These are phyloP conservation scores for Cercospora zeae-maydis DNA, from an alignment of 2,329 filamentous ascomycete genomes.

Conservation along the genomic window DNA sequence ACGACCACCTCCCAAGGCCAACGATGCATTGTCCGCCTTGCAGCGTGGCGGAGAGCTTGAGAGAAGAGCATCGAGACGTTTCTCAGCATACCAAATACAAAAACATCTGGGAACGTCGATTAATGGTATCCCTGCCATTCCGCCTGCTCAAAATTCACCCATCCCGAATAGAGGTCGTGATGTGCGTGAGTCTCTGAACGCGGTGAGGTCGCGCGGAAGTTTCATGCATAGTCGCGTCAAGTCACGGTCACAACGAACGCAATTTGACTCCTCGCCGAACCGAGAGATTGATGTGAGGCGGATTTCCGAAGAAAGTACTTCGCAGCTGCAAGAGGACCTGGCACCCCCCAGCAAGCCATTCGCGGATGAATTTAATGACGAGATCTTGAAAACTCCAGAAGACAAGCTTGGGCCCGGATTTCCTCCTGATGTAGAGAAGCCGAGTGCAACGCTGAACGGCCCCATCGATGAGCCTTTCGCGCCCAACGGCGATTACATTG, in stretches of 20 bases:
- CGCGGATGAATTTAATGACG: slow-evolving; percentile 39
- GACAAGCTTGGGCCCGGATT: slow-evolving; percentile 55
- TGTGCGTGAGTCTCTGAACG: slow-evolving; percentile 77
- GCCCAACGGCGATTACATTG: slow-evolving; percentile 15
- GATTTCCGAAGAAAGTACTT: slow-evolving; percentile 62
- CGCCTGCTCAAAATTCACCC: slow-evolving; percentile 71
- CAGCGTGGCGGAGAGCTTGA: slow-evolving; percentile 91
- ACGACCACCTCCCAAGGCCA: slow-evolving; percentile 74
- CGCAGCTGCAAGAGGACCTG: slow-evolving; percentile 36
- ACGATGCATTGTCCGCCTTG: slow-evolving; percentile 84
- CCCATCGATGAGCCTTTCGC: slow-evolving; percentile 33
- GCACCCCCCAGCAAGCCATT: slow-evolving; percentile 25
- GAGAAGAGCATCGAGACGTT: slow-evolving; percentile 83
- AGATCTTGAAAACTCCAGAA: slow-evolving; percentile 58
- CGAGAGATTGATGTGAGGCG: slow-evolving; percentile 48
- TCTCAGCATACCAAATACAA: slow-evolving; percentile 94
- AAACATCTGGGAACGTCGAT: slow-evolving; percentile 82
- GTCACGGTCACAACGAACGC: slow-evolving; percentile 26
- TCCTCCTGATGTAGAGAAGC: slow-evolving; percentile 24
- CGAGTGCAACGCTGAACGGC: slow-evolving; percentile 36
- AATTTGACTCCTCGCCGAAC: slow-evolving; percentile 59
- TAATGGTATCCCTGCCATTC: slow-evolving; percentile 81
- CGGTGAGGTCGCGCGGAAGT: slow-evolving; percentile 60
- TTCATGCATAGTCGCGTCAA: slow-evolving; percentile 30
- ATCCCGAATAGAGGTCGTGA: slow-evolving; percentile 83